Percentiles rank a stretch among this genome's conserved stretches.
Evolutionary conservation across 2,329 filamentous ascomycete species (phyloP).

Genomic region (Beauveria asiatica): DNA sequence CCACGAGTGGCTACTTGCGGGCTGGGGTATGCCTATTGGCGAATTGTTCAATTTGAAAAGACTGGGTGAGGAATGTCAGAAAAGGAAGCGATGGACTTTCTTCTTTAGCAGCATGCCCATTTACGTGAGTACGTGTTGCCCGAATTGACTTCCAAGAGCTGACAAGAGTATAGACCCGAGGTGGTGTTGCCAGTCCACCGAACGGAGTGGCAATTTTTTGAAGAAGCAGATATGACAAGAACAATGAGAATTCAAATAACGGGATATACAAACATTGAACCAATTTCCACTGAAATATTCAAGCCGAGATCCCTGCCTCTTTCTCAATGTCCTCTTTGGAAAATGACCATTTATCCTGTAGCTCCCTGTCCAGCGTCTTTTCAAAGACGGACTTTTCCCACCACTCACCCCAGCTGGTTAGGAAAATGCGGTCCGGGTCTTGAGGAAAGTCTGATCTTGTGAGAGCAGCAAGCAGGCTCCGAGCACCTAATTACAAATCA

Average conservation of each 20-base stretch:
- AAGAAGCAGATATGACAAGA: background rate
- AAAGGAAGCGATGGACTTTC: slow-evolving; percentile 28
- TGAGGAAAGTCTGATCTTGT: slow-evolving; percentile 37
- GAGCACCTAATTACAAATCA: slow-evolving; percentile 27
- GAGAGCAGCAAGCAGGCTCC: slow-evolving; percentile 36
- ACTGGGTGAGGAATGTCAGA: slow-evolving; percentile 25
- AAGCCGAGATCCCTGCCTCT: slow-evolving; percentile 24
- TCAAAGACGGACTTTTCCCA: slow-evolving; percentile 37
- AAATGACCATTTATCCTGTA: slow-evolving; percentile 45
- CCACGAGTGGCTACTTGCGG: slow-evolving; percentile 38
- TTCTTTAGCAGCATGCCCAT: slow-evolving; percentile 32
- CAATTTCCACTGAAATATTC: background rate
- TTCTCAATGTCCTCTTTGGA: slow-evolving; percentile 39
- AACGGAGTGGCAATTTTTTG: slow-evolving; percentile 32
- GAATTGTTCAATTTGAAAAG: slow-evolving; percentile 39
- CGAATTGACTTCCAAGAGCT: background rate
- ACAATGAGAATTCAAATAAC: too few species aligned
- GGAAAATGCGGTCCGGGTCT: slow-evolving; percentile 43
- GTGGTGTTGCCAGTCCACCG: slow-evolving; percentile 30
- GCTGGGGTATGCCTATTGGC: slow-evolving; percentile 44
- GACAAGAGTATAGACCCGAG: slow-evolving; percentile 19
- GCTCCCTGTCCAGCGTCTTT: slow-evolving; percentile 32
- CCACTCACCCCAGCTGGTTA: slow-evolving; percentile 50
- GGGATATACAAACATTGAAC: too few species aligned
- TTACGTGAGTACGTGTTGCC: slow-evolving; percentile 16